Base-by-base conservation (phyloP, 2,329 filamentous ascomycete species). In the Trichoderma sp. region DNA sequence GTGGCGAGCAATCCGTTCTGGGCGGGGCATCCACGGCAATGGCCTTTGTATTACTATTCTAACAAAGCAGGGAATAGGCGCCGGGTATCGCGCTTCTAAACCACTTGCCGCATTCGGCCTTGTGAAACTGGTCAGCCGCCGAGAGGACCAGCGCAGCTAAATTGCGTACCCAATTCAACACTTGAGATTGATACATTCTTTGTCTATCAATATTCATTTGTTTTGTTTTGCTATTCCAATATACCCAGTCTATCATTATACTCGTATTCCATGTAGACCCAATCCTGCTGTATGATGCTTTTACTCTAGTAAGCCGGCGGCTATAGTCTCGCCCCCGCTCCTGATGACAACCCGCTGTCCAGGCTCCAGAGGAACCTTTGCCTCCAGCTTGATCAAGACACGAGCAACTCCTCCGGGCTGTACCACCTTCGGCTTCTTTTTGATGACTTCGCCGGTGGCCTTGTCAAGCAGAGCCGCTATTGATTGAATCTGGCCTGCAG, bases 391-490 rank as follows among this genome's bases (percentile, higher is more conserved):
- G 30, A 98, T 89, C 71, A 89, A 85, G 1, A 98, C 87, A 72
- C 93, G 87, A 6, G 94, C 95, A 68, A 97, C 90, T 66, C 86
- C 89, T 0, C 90, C 94, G 0, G 94, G 93, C 80, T 93, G 91
- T 28, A 98, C 88, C 74, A 98, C 89, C 80, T 92, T 92, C 0
- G 95, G 94, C 78, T 91, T 94, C 85, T 93, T 97, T 86, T 95
- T 97, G 56, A 90, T 79, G 1, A 92, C 83, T n/a, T 88, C 86
- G 0, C 94, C 95, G 1, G 88, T 93, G 9, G 86, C 86, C 82
- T 97, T 97, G 80, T 98, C 93, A 57, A 98, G 81, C 2, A 90
- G 86, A 0, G 92, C 93, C 9, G 92, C 83, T 74, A 98, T 86
- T 73, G 89, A 88, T 67, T 87, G 86, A 53, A 99, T 92, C 62